Evolutionary conservation across 116 monocot genomes (phyloP), one percentile per base, ranked within the genome.

Genomic region (Iris pallida): DNA sequence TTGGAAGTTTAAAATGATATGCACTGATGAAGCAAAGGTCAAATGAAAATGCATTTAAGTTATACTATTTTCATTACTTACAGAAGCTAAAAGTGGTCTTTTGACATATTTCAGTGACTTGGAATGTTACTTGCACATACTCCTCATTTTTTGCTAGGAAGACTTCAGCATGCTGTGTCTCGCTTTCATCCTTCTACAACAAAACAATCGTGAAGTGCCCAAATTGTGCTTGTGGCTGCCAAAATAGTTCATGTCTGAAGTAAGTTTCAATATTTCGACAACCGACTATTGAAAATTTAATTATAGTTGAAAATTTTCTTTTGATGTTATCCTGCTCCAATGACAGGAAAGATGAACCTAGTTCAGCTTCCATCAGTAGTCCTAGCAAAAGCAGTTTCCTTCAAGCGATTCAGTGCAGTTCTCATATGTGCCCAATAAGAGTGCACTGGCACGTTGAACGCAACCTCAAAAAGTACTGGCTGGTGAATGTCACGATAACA

Each of bases 141-240:
- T 92, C 92, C 13, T 88, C 88, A 57, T 83, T 85, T 68, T 70
- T 92, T n/a, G 65, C 88, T 53, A 78, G 82, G 62, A 88, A 81
- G 65, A 71, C 75, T 40, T 88, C 92, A 0, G 73, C 92, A 41
- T 92, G 92, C 64, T 92, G 92, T 45, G 92, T 92, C 11, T 92
- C 92, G 1, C 85, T 92, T 45, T 92, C 92, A 13, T 92, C 92
- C 12, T 92, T 92, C 74, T 92, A 92, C 81, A 92, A 88, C 30
- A 78, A 87, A 7, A 88, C 85, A 13, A 92, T 92, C 10, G 85
- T 88, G 15, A 78, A 80, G 61, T 92, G 92, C 69, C 92, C 92
- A 12, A 85, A 75, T 4, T 92, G 92, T 43, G 43, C 83, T 42
- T 92, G 92, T 59, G 83, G 92, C 55, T 92, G 92, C 70, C 82